Percentiles rank a stretch among this genome's conserved stretches.
Evolutionary conservation across 371 early-diverging fungal genomes (phyloP).

Genomic region (Mortierella sp.): DNA sequence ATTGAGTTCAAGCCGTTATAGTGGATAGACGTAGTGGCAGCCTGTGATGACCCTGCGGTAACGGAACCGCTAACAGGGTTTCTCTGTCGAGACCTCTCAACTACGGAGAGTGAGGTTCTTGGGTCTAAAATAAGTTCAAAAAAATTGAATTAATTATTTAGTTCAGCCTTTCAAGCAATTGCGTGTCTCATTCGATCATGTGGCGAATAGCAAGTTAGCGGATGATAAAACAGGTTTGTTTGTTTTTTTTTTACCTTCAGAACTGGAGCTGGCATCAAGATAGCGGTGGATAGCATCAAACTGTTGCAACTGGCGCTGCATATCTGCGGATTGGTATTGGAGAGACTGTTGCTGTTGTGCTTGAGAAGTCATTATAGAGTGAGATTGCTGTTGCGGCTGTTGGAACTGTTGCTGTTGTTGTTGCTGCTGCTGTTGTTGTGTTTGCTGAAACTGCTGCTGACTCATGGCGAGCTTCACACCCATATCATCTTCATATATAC

Average conservation of each 20-base stretch:
- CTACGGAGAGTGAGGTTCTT: constrained; percentile 25
- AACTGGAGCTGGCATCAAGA: constrained; percentile 12
- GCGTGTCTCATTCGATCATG: background rate
- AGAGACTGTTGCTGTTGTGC: constrained; percentile 16
- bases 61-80: constrained; percentile 17
- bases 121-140: constrained; percentile 12
- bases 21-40: constrained; percentile 1
- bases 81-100: constrained; percentile 38
- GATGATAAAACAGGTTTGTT: background rate
- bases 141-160: background rate
- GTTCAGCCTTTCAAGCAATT: background rate
- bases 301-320: constrained; percentile 37
- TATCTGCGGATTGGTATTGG: constrained; percentile 24
- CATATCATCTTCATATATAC: constrained; percentile 45
- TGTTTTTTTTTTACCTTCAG: constrained; percentile 21
- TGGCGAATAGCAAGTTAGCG: background rate
- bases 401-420: constrained; percentile 32
- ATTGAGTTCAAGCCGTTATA: constrained; percentile 7
- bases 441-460: constrained; percentile 47
- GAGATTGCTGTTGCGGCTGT: constrained; percentile 23
- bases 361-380: constrained; percentile 13
- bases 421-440: constrained; percentile 38
- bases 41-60: constrained; percentile 11
- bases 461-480: constrained; percentile 43
- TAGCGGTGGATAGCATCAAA: constrained; percentile 45